These are phyloP conservation scores for Hyaloscypha hepaticicola DNA, from an alignment of 495 filamentous ascomycete species.

Conservation along the genomic window DNA sequence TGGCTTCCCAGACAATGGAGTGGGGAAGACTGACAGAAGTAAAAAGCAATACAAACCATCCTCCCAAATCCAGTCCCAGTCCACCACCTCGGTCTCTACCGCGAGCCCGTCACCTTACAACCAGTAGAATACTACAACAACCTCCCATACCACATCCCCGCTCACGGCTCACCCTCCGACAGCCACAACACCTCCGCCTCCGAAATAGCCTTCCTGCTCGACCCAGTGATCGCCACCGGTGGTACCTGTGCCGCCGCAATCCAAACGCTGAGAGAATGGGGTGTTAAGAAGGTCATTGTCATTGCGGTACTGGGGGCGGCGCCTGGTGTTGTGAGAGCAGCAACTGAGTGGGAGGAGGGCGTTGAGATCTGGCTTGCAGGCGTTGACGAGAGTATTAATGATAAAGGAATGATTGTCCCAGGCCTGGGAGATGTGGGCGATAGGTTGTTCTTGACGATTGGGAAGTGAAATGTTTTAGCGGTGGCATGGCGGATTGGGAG, in stretches of 20 bases:
- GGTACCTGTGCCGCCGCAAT: conserved; percentile 89
- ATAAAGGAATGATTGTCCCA: conserved; percentile 85
- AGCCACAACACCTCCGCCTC: conserved; percentile 46
- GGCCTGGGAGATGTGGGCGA: conserved; percentile 92
- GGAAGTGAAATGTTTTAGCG: conserved; percentile 58
- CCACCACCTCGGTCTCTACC: conserved; percentile 92
- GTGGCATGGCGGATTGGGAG: background rate
- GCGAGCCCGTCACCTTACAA: conserved; percentile 77
- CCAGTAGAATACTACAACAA: conserved; percentile 99
- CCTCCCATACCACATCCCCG: conserved; percentile 68
- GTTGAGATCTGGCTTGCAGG: conserved; percentile 83
- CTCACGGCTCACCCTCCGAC: conserved; percentile 38
- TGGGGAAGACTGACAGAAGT: background rate
- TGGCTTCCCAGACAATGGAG: background rate
- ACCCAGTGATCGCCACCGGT: conserved; percentile 92
- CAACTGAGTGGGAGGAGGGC: conserved; percentile 68
- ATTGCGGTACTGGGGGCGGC: conserved; percentile 72
- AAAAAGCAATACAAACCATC: conserved; percentile 71
- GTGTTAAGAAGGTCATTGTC: conserved; percentile 75
- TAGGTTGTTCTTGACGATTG: conserved; percentile 87
- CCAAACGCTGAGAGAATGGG: conserved; percentile 87
- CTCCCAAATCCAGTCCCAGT: conserved; percentile 80
- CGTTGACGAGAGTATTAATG: conserved; percentile 69
- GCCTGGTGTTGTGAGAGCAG: conserved; percentile 64
- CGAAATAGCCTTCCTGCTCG: conserved; percentile 76